phyloP scores from a whole-genome alignment of 176 grass and related monocot genomes.

The Ensete ventricosum region DNA sequence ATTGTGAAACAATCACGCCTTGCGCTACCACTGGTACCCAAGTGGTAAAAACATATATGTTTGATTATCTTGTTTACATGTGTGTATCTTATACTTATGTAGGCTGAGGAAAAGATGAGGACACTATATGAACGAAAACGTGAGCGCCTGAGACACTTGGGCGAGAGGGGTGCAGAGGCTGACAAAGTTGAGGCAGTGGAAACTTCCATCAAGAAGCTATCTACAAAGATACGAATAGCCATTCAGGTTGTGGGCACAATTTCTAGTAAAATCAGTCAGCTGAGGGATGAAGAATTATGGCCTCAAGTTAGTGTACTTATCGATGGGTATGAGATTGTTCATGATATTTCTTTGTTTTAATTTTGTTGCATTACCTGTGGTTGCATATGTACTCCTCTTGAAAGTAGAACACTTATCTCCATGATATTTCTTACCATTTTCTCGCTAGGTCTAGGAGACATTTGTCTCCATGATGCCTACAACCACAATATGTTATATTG shows the following conservation, averaged over 20 bases:
- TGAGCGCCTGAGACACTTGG: conserved; percentile 16
- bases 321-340: conserved; percentile 41
- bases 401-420: too few species aligned
- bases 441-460: too few species aligned
- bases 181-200: conserved; percentile 35
- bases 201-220: conserved; percentile 38
- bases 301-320: conserved; percentile 43
- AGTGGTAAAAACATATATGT: neutral
- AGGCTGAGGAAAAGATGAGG: conserved; percentile 53
- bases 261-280: conserved; percentile 43
- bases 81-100: neutral
- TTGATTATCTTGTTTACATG: neutral
- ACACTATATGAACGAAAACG: conserved; percentile 29
- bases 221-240: conserved; percentile 39
- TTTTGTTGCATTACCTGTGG: neutral
- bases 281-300: conserved; percentile 71
- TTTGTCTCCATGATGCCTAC: too few species aligned
- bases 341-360: neutral
- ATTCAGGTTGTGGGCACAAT: conserved; percentile 40
- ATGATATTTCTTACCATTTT: too few species aligned
- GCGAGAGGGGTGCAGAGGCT: conserved; percentile 31
- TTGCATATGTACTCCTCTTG: neutral
- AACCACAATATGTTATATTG: too few species aligned
- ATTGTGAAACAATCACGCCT: neutral
- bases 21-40: neutral